Conservation (phyloP, 768 basidiomycete genomes). For the Boletus rubescentipes region DNA sequence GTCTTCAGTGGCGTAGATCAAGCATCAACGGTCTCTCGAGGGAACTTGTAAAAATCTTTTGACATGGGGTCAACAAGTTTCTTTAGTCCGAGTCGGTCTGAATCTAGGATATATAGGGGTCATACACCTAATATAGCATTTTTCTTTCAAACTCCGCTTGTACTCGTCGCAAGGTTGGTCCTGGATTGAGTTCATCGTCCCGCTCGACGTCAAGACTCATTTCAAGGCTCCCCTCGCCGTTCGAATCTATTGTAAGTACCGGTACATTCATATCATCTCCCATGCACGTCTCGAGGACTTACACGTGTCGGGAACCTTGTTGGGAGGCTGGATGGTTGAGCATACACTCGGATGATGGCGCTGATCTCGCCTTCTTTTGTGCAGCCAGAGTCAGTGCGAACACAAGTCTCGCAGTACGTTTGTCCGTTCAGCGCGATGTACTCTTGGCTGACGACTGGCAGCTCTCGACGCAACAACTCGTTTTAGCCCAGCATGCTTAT, state of each 20-base stretch:
- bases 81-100: too few relatives aligned
- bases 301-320: neutral
- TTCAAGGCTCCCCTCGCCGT: conserved; percentile 27
- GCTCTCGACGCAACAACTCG: conserved; percentile 31
- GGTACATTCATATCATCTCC: neutral
- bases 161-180: conserved; percentile 3
- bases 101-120: too few relatives aligned
- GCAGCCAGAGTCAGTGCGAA: conserved; percentile 39
- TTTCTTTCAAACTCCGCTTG: conserved; percentile 29
- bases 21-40: too few relatives aligned
- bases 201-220: conserved; percentile 39
- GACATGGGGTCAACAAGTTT: too few relatives aligned
- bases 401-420: conserved; percentile 36
- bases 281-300: conserved; percentile 6
- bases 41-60: too few relatives aligned
- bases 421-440: neutral
- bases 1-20: too few relatives aligned
- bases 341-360: conserved; percentile 28
- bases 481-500: conserved; percentile 82
- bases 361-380: conserved; percentile 19
- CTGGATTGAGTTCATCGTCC: conserved; percentile 26
- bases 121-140: conserved; percentile 7
- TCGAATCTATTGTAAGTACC: conserved; percentile 23
- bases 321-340: conserved; percentile 35
- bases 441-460: conserved; percentile 8